Conservation (phyloP, 202 grass and related monocot genomes). For the Tripidium arundinaceum region DNA sequence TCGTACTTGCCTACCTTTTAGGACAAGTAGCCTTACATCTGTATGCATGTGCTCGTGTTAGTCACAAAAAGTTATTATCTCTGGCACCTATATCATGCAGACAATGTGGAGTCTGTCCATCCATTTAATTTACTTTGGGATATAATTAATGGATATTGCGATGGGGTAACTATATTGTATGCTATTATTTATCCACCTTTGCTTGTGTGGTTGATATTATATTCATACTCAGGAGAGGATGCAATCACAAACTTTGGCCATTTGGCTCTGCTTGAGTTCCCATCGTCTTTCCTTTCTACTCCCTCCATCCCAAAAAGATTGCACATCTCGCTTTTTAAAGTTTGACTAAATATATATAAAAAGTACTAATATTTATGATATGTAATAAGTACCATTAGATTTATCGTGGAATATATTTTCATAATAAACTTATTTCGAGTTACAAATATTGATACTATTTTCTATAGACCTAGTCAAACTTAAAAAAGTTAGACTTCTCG, state of each 20-base stretch:
- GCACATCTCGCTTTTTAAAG: no score
- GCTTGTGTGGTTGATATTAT: conserved; percentile 2
- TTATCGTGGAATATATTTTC: no score
- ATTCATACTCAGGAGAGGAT: neutral
- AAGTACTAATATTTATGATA: no score
- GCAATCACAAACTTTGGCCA: neutral
- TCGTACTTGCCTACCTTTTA: neutral
- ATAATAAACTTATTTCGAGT: no score
- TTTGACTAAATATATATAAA: no score
- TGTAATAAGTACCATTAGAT: no score
- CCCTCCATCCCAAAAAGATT: no score
- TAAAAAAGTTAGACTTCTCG: no score
- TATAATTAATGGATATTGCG: neutral
- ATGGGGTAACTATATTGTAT: neutral
- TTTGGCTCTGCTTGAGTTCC: neutral
- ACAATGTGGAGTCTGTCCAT: no score
- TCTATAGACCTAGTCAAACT: no score
- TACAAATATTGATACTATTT: no score
- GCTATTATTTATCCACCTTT: neutral
- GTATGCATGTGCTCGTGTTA: neutral
- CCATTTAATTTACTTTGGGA: no score
- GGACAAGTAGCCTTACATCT: neutral
- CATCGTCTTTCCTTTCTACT: neutral
- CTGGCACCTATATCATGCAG: neutral
- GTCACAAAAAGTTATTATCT: neutral